Evolutionary conservation across 345 rosid species (phyloP), one percentile per base, ranked within the genome.

Genomic region (Capsella bursapastoris): DNA sequence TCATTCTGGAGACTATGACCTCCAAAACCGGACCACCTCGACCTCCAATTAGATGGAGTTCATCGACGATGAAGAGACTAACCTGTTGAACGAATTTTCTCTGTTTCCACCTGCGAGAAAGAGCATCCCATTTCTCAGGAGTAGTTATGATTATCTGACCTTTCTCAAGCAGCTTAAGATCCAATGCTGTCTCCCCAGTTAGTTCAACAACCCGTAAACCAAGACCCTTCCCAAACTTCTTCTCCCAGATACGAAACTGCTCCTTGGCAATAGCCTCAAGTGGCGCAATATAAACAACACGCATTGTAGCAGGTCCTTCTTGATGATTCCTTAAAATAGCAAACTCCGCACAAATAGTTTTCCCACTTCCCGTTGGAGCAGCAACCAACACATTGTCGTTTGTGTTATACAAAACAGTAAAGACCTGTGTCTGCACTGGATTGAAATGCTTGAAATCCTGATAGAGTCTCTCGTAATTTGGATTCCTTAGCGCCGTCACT

Each of bases 381-480:
- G 99, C 97, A 79, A 94, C 96, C 70, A 94, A 79, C 37, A 92
- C 92, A 80, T 92, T 92, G 79, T 91, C 97, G 53, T 94, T 96
- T 0, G 96, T 85, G 77, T 90, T 90, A 70, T 90, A 90, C 70
- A 95, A 75, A 70, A 90, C 96, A 29, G 89, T 89, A 71, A 92
- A 95, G 74, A 92, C 97, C 86, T 95, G 99, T 64, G 99, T 95
- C 82, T 95, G 97, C 28, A 95, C 92, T 15, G 97, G 99, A 85
- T 95, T 95, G 61, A 95, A 95, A 80, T 90, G 93, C 76, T 89
- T 92, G 81, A 92, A 95, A 76, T 79, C 90, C 80, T 81, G 83
- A 83, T 90, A 95, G 29, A 92, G 86, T 45, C 92, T 87, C 83
- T 92, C 99, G 79, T 90, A 92, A 50, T 83, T 76, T 40, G 97